Conservation (phyloP, 2,329 filamentous ascomycete species). For the Thermochaetoides dissita region DNA sequence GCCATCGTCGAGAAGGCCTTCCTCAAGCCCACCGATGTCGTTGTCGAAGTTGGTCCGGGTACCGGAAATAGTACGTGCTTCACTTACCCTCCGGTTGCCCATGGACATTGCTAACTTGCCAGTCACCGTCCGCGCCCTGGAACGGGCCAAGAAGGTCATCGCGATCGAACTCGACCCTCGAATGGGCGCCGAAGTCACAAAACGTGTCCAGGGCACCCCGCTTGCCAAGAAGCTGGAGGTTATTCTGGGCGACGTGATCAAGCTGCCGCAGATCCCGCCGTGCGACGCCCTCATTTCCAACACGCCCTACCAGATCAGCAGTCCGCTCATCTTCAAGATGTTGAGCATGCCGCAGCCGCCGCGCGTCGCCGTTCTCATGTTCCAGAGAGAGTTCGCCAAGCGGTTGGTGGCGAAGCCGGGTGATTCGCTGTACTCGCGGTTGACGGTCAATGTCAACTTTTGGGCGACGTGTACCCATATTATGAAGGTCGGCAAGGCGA, state of each 20-base stretch:
- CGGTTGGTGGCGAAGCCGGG: slow-evolving; percentile 57
- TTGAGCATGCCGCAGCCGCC: slow-evolving; percentile 71
- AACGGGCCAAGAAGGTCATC: slow-evolving; percentile 67
- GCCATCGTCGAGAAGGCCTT: slow-evolving; percentile 66
- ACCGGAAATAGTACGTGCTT: slow-evolving; percentile 73
- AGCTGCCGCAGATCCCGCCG: slow-evolving; percentile 50
- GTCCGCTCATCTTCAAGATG: slow-evolving; percentile 76
- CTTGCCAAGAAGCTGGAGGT: slow-evolving; percentile 75
- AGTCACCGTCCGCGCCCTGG: slow-evolving; percentile 75
- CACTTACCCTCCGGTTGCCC: too few relatives aligned
- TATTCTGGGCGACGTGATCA: slow-evolving; percentile 84
- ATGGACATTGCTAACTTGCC: too few relatives aligned
- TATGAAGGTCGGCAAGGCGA: slow-evolving; percentile 88
- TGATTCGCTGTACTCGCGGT: slow-evolving; percentile 77
- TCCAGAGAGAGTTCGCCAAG: slow-evolving; percentile 88
- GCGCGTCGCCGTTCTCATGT: slow-evolving; percentile 64
- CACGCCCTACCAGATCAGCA: slow-evolving; percentile 70
- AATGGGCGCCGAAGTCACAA: slow-evolving; percentile 89
- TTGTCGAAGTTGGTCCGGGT: slow-evolving; percentile 84
- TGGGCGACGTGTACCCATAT: slow-evolving; percentile 54
- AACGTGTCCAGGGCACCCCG: slow-evolving; percentile 82
- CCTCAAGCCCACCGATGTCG: slow-evolving; percentile 78
- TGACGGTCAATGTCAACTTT: slow-evolving; percentile 89
- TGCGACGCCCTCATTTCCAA: slow-evolving; percentile 63
- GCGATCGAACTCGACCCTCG: slow-evolving; percentile 83